Base-by-base conservation (phyloP, 2,329 filamentous ascomycete genomes). In the Hypoxylon sp. region DNA sequence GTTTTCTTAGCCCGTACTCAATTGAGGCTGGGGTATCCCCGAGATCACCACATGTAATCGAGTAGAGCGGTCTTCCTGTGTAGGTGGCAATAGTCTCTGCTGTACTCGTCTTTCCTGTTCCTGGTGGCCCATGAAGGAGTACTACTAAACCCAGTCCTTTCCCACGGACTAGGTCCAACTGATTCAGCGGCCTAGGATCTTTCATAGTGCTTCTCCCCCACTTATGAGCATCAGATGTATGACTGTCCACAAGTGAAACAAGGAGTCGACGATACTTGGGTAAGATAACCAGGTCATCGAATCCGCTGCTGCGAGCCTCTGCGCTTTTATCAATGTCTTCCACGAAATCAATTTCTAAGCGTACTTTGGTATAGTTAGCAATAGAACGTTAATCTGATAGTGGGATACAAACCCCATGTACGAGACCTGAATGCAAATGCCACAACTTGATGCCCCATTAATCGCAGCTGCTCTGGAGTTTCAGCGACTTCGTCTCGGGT, bases 81-180 rank as follows among this genome's bases (percentile, higher is more conserved):
- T 74, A 70, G 56, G 79, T 83, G 13, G 82, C 78, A 3, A 81
- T 76, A 7, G 79, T 76, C 62, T 81, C 77, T 1, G 79, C 80
- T 1, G 79, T 81, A 19, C 80, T 72, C 1, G 72, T 72, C 47
- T 73, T 85, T 24, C 83, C 83, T 0, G 81, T 83, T 1, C 83
- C 83, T 0, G 83, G 82, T 0, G 81, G 81, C 0, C 83, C 82
- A 6, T 79, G 81, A 11, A 85, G 77, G 0, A 85, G 78, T 24
- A 84, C 77, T 61, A 85, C 80, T 10, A 85, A 76, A 2, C 83
- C 82, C 32, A 82, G 44, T 7, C 71, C 71, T 21, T 73, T 73
- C n/a, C 67, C 71, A 10, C 53, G 56, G 29, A 73, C 66, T 2
- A 72, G 42, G 24, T 73, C 62, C 2, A 66, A 32, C 29, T 70